Conservation (phyloP, 2,329 filamentous ascomycete genomes). For the Microsporum audouinii region DNA sequence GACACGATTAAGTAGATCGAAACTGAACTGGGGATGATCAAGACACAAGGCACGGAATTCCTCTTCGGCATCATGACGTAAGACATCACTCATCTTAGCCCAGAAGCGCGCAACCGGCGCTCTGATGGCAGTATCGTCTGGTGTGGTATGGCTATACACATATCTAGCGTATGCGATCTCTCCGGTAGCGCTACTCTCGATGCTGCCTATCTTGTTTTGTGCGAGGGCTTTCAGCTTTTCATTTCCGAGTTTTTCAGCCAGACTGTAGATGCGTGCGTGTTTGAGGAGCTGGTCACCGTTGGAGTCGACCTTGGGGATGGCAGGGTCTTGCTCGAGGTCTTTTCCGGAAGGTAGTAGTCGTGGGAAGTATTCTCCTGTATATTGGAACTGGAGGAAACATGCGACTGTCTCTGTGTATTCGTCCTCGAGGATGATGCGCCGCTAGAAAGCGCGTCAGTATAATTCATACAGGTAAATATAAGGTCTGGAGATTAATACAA, state of each 20-base stretch:
- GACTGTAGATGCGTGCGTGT: conserved; percentile 79
- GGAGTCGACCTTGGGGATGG: conserved; percentile 56
- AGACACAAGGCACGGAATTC: conserved; percentile 78
- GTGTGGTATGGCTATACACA: conserved; percentile 65
- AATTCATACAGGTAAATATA: neutral
- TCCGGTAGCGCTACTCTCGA: conserved; percentile 74
- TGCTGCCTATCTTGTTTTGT: conserved; percentile 82
- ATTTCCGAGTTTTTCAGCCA: conserved; percentile 67
- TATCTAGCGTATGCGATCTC: conserved; percentile 88
- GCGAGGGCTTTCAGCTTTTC: conserved; percentile 61
- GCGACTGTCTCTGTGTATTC: conserved; percentile 64
- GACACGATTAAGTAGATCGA: conserved; percentile 65
- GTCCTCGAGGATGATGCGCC: conserved; percentile 54
- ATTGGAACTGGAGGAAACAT: conserved; percentile 72
- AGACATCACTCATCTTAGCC: conserved; percentile 66
- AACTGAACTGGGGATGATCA: conserved; percentile 83
- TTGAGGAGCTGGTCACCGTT: conserved; percentile 74
- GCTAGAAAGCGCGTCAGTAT: conserved; percentile 25
- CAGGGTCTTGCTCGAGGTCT: conserved; percentile 57
- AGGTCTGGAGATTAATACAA: neutral
- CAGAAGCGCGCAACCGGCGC: conserved; percentile 83
- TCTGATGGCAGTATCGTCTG: conserved; percentile 61
- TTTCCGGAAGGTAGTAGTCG: conserved; percentile 48
- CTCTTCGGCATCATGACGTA: conserved; percentile 73
- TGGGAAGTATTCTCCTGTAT: conserved; percentile 80